Conservation (phyloP, 306 rosid genomes). For the Biancaea sappan region DNA sequence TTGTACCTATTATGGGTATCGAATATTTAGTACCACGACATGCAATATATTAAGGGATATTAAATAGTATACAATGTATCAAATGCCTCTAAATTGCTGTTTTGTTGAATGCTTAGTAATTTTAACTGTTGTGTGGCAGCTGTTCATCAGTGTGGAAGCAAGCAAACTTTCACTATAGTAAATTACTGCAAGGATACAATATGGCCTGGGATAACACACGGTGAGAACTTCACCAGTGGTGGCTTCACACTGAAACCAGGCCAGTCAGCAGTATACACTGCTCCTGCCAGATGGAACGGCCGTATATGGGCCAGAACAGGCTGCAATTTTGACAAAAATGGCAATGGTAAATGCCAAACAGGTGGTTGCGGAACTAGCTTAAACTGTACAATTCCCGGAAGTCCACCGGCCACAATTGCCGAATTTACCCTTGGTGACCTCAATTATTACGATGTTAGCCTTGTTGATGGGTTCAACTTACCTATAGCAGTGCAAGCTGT, state of each 20-base stretch:
- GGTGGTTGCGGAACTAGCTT: constrained; percentile 57
- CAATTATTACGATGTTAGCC: constrained; percentile 65
- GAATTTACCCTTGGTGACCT: constrained; percentile 55
- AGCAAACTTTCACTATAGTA: constrained; percentile 48
- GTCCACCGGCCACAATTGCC: constrained; percentile 54
- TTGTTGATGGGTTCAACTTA: constrained; percentile 72
- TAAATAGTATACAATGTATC: not conserved
- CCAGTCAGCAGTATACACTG: constrained; percentile 46
- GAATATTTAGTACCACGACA: not conserved
- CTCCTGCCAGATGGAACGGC: constrained; percentile 55
- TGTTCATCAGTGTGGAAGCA: constrained; percentile 36
- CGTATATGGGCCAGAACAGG: constrained; percentile 70
- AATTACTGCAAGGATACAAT: constrained; percentile 63
- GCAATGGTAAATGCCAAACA: constrained; percentile 58
- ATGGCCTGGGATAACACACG: constrained; percentile 62
- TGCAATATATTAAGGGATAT: not conserved
- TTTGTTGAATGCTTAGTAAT: not conserved
- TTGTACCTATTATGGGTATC: no score
- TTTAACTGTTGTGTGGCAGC: constrained; percentile 35
- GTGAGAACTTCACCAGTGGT: constrained; percentile 51
- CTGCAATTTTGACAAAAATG: constrained; percentile 57
- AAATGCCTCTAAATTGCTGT: not conserved
- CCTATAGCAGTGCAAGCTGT: constrained; percentile 53
- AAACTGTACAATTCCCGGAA: constrained; percentile 55
- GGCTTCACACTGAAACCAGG: constrained; percentile 53